These are phyloP conservation scores for Sugiyamaella americana DNA, from an alignment of 805 yeast species.

Conservation along the genomic window DNA sequence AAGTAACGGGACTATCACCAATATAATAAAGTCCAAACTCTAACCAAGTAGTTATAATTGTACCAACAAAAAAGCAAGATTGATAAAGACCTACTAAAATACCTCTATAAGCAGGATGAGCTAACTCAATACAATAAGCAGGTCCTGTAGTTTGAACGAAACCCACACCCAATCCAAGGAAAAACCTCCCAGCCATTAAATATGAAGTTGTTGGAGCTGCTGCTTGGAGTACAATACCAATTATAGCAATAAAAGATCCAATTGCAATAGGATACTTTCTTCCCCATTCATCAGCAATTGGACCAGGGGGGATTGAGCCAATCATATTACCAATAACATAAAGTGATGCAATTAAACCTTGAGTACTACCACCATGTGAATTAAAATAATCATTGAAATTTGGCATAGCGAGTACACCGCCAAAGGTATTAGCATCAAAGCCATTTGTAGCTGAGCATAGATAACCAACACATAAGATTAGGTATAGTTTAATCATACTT, in stretches of 20 bases:
- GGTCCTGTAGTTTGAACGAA: constrained; percentile 17
- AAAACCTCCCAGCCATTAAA: constrained; percentile 18
- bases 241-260: constrained; percentile 8
- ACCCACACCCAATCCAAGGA: constrained; percentile 19
- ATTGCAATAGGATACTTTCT: constrained; percentile 6
- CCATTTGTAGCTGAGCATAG: constrained; percentile 12
- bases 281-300: not conserved
- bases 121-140: constrained; percentile 16
- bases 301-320: constrained; percentile 6
- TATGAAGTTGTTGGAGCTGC: constrained; percentile 3
- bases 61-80: constrained; percentile 12
- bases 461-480: constrained; percentile 12
- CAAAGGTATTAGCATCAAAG: constrained; percentile 12
- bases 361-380: constrained; percentile 11
- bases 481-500: constrained; percentile 10
- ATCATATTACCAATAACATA: constrained; percentile 11
- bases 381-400: constrained; percentile 10
- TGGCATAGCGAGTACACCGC: constrained; percentile 10
- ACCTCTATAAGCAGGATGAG: constrained; percentile 20
- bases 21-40: constrained; percentile 10
- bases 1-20: constrained; percentile 8
- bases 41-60: constrained; percentile 13
- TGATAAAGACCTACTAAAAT: constrained; percentile 12
- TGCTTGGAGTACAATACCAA: constrained; percentile 8
- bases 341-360: constrained; percentile 11